phyloP scores from a whole-genome alignment of 345 rosid genomes.

The Ailanthus altissimus region DNA sequence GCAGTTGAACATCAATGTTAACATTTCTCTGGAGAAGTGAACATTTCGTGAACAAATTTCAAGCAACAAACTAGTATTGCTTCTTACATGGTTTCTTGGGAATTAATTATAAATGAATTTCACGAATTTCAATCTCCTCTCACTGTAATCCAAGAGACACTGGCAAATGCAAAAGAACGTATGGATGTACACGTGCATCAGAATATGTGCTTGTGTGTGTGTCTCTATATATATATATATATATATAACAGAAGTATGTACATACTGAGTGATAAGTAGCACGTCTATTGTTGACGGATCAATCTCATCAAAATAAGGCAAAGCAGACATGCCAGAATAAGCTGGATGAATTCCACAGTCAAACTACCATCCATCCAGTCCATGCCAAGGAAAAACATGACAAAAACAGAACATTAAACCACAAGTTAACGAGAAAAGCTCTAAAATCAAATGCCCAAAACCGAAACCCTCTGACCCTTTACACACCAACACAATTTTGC shows the following conservation, averaged over 20 bases:
- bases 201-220: too few species aligned
- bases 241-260: neutral
- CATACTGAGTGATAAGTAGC: constrained; percentile 89
- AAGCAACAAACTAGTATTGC: too few species aligned
- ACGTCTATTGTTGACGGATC: constrained; percentile 89
- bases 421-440: neutral
- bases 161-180: too few species aligned
- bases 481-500: constrained; percentile 68
- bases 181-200: too few species aligned
- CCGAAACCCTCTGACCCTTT: neutral
- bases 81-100: too few species aligned
- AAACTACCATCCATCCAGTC: constrained; percentile 44
- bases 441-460: neutral
- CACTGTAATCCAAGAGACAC: too few species aligned
- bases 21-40: too few species aligned
- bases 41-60: too few species aligned
- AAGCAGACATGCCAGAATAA: constrained; percentile 89
- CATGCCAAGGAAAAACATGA: neutral
- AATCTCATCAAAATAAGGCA: constrained; percentile 93
- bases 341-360: constrained; percentile 96
- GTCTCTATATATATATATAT: too few species aligned
- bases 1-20: too few species aligned
- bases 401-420: neutral
- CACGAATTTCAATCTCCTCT: too few species aligned
- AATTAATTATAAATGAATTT: too few species aligned